These are phyloP conservation scores for Puccinellia tenuiflora DNA, from an alignment of 176 grass and related monocot genomes.

Conservation along the genomic window DNA sequence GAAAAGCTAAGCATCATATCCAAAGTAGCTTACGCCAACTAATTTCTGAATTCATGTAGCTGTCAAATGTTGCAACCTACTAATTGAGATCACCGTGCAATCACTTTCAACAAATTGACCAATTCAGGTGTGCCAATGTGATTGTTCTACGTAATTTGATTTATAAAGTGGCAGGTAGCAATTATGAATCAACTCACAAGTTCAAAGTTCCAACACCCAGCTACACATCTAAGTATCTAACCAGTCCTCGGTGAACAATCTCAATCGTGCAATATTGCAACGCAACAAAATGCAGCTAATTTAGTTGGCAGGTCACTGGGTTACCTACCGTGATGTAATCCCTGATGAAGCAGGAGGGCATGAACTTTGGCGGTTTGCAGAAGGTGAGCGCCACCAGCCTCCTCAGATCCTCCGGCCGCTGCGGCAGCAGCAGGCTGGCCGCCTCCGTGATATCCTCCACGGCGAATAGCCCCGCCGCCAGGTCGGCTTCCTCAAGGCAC, in stretches of 20 bases:
- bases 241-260: neutral
- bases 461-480: constrained; percentile 59
- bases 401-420: constrained; percentile 68
- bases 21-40: neutral
- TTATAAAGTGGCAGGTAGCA: neutral
- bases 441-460: constrained; percentile 65
- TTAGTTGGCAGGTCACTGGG: constrained; percentile 1
- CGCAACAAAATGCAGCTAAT: constrained; percentile 13
- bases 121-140: neutral
- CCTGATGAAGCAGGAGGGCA: constrained; percentile 76
- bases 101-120: neutral
- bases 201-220: neutral
- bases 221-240: neutral
- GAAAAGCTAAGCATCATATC: neutral
- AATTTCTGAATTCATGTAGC: neutral
- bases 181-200: neutral
- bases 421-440: constrained; percentile 64
- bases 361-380: constrained; percentile 51
- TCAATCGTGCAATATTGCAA: neutral
- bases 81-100: neutral
- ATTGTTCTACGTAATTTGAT: neutral
- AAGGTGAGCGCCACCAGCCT: constrained; percentile 69
- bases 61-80: neutral
- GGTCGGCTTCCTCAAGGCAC: constrained; percentile 72
- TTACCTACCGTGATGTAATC: constrained; percentile 61